These are phyloP conservation scores for Aspergillus nidulans DNA, from an alignment of 495 filamentous ascomycete genomes.

Conservation along the genomic window DNA sequence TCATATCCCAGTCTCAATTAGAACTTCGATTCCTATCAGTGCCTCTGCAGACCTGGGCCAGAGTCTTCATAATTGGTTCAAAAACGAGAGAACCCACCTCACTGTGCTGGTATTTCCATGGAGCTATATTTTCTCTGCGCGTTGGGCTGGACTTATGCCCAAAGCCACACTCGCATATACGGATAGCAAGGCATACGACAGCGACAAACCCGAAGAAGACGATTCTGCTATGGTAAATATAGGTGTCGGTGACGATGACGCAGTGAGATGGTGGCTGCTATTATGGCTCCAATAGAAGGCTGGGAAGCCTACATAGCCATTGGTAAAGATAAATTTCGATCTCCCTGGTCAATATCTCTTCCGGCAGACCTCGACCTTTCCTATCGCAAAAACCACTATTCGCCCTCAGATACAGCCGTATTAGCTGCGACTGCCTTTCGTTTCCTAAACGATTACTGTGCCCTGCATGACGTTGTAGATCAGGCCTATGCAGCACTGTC, in stretches of 20 bases:
- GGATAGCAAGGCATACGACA: conserved; percentile 3
- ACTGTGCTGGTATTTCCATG: not conserved
- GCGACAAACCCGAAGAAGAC: not conserved
- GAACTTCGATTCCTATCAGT: not conserved
- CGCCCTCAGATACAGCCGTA: not conserved
- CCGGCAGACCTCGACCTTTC: not conserved
- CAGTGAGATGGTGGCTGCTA: conserved; percentile 6
- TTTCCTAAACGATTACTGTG: conserved; percentile 1
- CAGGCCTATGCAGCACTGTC: conserved; percentile 6
- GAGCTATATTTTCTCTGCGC: conserved; percentile 3
- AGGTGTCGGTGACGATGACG: not conserved
- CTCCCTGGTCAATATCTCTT: conserved; percentile 8
- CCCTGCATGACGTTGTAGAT: conserved; percentile 4
- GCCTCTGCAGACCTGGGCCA: conserved; percentile 1
- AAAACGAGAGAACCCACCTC: not conserved
- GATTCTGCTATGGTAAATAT: conserved; percentile 5
- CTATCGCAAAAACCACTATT: not conserved
- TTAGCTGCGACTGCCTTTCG: not conserved
- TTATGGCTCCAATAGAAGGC: not conserved
- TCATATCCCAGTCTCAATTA: not conserved
- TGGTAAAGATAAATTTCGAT: not conserved
- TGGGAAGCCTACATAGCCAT: not conserved
- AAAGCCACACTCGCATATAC: conserved; percentile 4
- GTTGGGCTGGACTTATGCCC: conserved; percentile 1
- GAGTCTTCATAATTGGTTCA: not conserved